A percentile compares a stretch with the other conserved stretches of the same genome.
phyloP scores from a whole-genome alignment of 805 yeast species.

The Saccharomycopsis babjevae region DNA sequence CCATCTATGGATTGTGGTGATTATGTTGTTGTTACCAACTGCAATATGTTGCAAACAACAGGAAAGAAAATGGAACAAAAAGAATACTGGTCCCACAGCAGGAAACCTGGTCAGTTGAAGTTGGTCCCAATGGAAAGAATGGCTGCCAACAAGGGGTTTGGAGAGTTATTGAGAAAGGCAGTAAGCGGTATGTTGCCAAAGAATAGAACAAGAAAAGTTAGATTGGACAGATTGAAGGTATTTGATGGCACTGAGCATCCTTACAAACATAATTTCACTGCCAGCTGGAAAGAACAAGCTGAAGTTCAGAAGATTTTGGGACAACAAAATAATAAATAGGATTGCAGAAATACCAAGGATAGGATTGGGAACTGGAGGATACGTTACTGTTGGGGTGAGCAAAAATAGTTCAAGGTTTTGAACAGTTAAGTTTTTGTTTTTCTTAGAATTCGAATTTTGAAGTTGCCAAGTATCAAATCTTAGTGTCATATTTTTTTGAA shows the following conservation, averaged over 20 bases:
- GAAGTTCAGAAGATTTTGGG: slow-evolving; percentile 26
- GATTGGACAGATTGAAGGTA: slow-evolving; percentile 77
- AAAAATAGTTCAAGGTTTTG: neutral
- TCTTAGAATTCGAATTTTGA: no score
- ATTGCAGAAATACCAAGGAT: neutral
- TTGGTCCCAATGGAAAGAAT: slow-evolving; percentile 72
- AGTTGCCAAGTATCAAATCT: no score
- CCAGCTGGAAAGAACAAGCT: slow-evolving; percentile 71
- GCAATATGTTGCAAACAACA: slow-evolving; percentile 68
- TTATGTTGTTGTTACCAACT: slow-evolving; percentile 92
- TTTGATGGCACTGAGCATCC: slow-evolving; percentile 87
- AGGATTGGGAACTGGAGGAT: neutral
- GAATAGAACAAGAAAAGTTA: slow-evolving; percentile 65
- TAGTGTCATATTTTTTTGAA: no score
- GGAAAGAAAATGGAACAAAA: slow-evolving; percentile 78
- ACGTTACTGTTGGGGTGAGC: neutral
- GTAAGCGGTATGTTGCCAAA: slow-evolving; percentile 96
- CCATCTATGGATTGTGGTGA: slow-evolving; percentile 83
- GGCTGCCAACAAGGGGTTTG: slow-evolving; percentile 69
- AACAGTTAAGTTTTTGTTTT: no score
- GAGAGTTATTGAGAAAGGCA: slow-evolving; percentile 78
- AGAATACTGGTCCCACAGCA: slow-evolving; percentile 80
- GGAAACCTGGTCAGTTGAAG: slow-evolving; percentile 82
- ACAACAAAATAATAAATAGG: neutral
- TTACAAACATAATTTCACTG: slow-evolving; percentile 70